A percentile compares a stretch with the other conserved stretches of the same genome.
Evolutionary conservation across 2,329 filamentous ascomycete species (phyloP).

Genomic region (Botrytis sinoallii): DNA sequence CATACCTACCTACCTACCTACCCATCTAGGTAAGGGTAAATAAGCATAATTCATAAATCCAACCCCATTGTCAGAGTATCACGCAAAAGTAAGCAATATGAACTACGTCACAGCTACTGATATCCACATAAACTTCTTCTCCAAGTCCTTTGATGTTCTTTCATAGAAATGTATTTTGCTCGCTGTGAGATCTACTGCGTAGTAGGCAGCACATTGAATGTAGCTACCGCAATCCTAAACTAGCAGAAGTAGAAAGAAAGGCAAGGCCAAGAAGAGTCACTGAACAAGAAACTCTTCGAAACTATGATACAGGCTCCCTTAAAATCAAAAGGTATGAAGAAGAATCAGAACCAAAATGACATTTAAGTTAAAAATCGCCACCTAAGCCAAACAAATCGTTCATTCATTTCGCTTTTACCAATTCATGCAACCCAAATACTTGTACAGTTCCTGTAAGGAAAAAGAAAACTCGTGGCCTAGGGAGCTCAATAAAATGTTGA

Average conservation of each 20-base stretch:
- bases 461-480: constrained; percentile 26
- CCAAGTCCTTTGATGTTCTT: neutral
- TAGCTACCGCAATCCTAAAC: neutral
- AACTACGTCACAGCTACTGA: neutral
- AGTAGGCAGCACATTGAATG: neutral
- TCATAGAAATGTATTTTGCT: neutral
- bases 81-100: neutral
- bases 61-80: neutral
- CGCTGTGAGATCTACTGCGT: neutral
- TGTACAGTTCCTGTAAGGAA: constrained; percentile 31
- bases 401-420: constrained; percentile 33
- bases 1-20: neutral
- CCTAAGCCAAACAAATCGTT: constrained; percentile 25
- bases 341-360: constrained; percentile 7
- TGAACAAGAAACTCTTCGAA: neutral
- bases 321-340: constrained; percentile 5
- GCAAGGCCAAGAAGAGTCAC: constrained; percentile 1
- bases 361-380: constrained; percentile 20
- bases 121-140: neutral
- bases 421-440: constrained; percentile 36
- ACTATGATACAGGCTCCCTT: constrained; percentile 12
- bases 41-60: neutral
- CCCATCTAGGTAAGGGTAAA: neutral
- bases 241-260: neutral
- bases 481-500: constrained; percentile 18